Evolutionary conservation across 2,329 filamentous ascomycete genomes (phyloP).

Genomic region (Pyrenochaeta sp.): DNA sequence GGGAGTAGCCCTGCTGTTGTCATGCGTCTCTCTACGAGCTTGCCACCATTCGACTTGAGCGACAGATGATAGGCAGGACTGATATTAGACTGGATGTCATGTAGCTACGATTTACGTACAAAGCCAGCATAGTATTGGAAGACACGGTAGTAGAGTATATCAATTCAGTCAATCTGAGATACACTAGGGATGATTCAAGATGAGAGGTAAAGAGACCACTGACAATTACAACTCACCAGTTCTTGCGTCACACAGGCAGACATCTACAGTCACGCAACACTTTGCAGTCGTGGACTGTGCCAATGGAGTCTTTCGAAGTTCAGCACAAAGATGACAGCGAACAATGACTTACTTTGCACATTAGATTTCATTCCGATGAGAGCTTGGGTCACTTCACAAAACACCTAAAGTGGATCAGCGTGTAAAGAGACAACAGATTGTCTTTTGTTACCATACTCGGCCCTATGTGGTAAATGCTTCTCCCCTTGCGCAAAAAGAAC

Average conservation of each 20-base stretch:
- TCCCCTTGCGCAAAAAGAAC: conserved; percentile 1
- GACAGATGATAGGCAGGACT: no score
- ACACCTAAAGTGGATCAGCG: conserved; percentile 30
- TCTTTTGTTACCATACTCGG: conserved; percentile 32
- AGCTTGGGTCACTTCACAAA: conserved; percentile 17
- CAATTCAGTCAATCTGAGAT: no score
- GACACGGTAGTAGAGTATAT: no score
- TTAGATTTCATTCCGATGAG: background rate
- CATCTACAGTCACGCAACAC: background rate
- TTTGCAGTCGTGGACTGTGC: background rate
- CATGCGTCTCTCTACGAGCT: no score
- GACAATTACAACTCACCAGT: background rate
- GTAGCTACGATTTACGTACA: no score
- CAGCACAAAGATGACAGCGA: conserved; percentile 13
- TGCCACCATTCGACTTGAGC: no score
- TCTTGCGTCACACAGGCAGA: background rate
- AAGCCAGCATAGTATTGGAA: no score
- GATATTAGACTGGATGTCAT: no score
- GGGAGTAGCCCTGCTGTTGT: no score
- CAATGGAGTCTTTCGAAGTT: conserved; percentile 7
- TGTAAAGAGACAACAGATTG: conserved; percentile 28
- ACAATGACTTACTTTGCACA: conserved; percentile 18
- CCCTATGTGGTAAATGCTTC: conserved; percentile 9
- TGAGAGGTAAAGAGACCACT: no score
- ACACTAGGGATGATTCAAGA: no score